A percentile compares a stretch with the other conserved stretches of the same genome.
phyloP scores from a whole-genome alignment of 1,284 basidiomycete genomes.

The Afroboletus lepidellus region DNA sequence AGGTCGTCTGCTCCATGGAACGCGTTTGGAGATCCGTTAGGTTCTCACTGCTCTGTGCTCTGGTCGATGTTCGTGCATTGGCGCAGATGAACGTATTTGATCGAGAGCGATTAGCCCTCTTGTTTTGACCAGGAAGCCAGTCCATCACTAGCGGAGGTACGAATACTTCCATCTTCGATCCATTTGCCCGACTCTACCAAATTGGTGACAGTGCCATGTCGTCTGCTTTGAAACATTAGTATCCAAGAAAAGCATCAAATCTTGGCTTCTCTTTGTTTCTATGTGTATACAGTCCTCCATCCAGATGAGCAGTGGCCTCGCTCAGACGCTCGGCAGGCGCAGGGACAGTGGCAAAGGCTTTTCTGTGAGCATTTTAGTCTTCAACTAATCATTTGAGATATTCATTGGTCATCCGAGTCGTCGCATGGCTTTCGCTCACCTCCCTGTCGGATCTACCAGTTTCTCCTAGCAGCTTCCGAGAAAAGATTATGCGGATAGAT shows the following conservation, averaged over 20 bases:
- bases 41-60: too few species aligned
- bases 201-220: too few species aligned
- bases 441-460: conserved; percentile 14
- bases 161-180: too few species aligned
- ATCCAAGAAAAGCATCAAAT: neutral
- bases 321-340: conserved; percentile 5
- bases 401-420: conserved; percentile 4
- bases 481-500: conserved; percentile 7
- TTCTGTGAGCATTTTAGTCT: conserved; percentile 31
- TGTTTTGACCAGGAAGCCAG: too few species aligned
- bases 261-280: conserved; percentile 1
- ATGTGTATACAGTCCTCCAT: neutral
- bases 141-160: too few species aligned
- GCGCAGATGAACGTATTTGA: too few species aligned
- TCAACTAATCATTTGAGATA: neutral
- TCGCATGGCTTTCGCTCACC: conserved; percentile 5
- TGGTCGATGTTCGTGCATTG: too few species aligned
- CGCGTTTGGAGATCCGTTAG: too few species aligned
- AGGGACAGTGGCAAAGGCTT: conserved; percentile 41
- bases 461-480: conserved; percentile 6
- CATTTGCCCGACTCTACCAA: too few species aligned
- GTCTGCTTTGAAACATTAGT: neutral
- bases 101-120: too few species aligned
- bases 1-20: too few species aligned
- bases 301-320: conserved; percentile 8